phyloP scores from a whole-genome alignment of 1,284 basidiomycete genomes.

The Sporisorium reilianum region DNA sequence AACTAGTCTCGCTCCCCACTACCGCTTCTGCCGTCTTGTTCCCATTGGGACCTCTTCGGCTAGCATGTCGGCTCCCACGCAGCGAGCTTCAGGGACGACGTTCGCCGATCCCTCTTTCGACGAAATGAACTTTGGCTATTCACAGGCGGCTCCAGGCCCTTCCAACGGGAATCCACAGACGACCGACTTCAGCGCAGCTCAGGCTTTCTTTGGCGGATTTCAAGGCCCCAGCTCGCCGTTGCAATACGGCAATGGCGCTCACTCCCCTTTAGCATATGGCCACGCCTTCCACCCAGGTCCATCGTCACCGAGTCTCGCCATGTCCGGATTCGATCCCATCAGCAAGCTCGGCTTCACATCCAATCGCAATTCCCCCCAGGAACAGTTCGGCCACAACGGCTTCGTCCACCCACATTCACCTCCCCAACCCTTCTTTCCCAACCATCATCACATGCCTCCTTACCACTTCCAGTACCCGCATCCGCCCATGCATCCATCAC shows the following conservation, averaged over 20 bases:
- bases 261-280: not conserved
- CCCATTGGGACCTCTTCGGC: not conserved
- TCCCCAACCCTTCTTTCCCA: not conserved
- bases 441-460: not conserved
- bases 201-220: conserved; percentile 10
- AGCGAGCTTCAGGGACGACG: not conserved
- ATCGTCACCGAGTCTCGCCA: conserved; percentile 5
- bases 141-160: not conserved
- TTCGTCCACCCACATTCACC: not conserved
- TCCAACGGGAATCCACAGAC: conserved; percentile 1
- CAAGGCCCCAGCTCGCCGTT: conserved; percentile 1
- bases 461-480: not conserved
- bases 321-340: conserved; percentile 33
- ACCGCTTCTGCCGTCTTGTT: not conserved
- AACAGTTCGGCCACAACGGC: conserved; percentile 3
- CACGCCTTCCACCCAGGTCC: not conserved
- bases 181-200: conserved; percentile 25
- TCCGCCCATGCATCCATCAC: not conserved
- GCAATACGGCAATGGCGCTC: not conserved
- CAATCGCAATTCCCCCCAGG: not conserved
- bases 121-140: conserved; percentile 3
- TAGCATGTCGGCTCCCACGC: conserved; percentile 1
- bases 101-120: conserved; percentile 6
- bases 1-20: not conserved
- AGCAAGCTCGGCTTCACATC: conserved; percentile 32